Percentiles rank a stretch among this genome's conserved stretches.
phyloP scores from a whole-genome alignment of 805 yeast genomes.

The Kuraishia piskuri region DNA sequence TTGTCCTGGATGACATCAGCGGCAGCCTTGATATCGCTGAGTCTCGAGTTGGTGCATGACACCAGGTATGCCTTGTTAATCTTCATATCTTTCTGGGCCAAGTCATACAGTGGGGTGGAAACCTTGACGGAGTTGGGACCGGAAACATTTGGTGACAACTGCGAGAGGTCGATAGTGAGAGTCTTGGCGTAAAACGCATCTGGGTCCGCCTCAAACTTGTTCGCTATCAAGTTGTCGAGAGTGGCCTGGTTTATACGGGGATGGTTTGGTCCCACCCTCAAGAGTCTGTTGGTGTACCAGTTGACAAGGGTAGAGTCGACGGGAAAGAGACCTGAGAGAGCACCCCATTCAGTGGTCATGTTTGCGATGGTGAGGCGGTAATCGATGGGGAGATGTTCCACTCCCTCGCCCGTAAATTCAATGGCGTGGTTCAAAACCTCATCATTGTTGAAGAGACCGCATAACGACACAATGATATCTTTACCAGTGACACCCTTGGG shows the following conservation, averaged over 20 bases:
- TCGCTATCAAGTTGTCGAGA: slow-evolving; percentile 40
- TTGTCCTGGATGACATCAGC: slow-evolving; percentile 79
- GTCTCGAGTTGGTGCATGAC: slow-evolving; percentile 94
- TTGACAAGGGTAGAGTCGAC: slow-evolving; percentile 70
- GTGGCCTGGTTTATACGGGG: slow-evolving; percentile 69
- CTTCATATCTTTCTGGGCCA: slow-evolving; percentile 63
- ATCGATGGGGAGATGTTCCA: slow-evolving; percentile 63
- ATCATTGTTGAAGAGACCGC: slow-evolving; percentile 89
- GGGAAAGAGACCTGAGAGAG: slow-evolving; percentile 95
- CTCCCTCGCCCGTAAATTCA: slow-evolving; percentile 83
- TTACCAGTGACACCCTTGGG: slow-evolving; percentile 91
- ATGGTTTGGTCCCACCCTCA: slow-evolving; percentile 42
- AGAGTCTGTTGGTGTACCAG: slow-evolving; percentile 65
- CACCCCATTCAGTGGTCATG: slow-evolving; percentile 99
- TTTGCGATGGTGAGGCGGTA: slow-evolving; percentile 89
- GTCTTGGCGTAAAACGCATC: slow-evolving; percentile 89
- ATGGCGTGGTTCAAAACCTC: slow-evolving; percentile 92
- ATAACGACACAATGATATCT: slow-evolving; percentile 92
- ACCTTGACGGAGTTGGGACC: slow-evolving; percentile 98
- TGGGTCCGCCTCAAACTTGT: slow-evolving; percentile 45
- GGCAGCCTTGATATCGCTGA: slow-evolving; percentile 90
- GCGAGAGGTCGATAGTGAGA: slow-evolving; percentile 66
- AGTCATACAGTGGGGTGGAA: slow-evolving; percentile 66
- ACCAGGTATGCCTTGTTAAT: slow-evolving; percentile 94
- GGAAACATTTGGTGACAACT: slow-evolving; percentile 81